Conservation (phyloP, 106 monocot genomes). For the Vanilla planifolia region DNA sequence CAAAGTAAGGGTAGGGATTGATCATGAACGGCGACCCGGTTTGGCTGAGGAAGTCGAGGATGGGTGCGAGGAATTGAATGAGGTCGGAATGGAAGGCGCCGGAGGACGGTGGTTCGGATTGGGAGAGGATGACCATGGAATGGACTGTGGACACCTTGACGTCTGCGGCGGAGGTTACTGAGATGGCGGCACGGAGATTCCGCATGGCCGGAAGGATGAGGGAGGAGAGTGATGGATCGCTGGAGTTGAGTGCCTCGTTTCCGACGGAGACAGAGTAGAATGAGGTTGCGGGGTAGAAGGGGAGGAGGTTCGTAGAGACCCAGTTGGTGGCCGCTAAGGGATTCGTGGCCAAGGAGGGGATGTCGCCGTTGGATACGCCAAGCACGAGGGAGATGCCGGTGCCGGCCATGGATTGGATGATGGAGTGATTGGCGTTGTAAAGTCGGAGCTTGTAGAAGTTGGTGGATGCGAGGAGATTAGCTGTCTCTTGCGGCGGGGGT, state of each 20-base stretch:
- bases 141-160: constrained; percentile 69
- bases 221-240: constrained; percentile 28
- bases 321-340: constrained; percentile 39
- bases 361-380: constrained; percentile 53
- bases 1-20: constrained; percentile 79
- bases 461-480: constrained; percentile 44
- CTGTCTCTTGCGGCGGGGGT: constrained; percentile 41
- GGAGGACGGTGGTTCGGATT: constrained; percentile 66
- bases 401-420: constrained; percentile 43
- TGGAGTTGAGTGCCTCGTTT: constrained; percentile 61
- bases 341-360: constrained; percentile 42
- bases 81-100: constrained; percentile 49
- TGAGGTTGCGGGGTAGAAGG: constrained; percentile 30
- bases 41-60: constrained; percentile 45
- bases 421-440: constrained; percentile 37
- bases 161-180: constrained; percentile 7
- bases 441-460: constrained; percentile 50
- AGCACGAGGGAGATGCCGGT: constrained; percentile 51
- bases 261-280: constrained; percentile 63
- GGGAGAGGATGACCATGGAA: constrained; percentile 57
- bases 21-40: constrained; percentile 60
- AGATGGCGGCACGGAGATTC: constrained; percentile 51
- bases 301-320: constrained; percentile 41
- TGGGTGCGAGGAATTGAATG: constrained; percentile 18
- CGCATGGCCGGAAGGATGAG: constrained; percentile 66